Evolutionary conservation across 31 red algal genomes (phyloP), one percentile per base, ranked within the genome.

Genomic region (Bonnemaisonia californica): DNA sequence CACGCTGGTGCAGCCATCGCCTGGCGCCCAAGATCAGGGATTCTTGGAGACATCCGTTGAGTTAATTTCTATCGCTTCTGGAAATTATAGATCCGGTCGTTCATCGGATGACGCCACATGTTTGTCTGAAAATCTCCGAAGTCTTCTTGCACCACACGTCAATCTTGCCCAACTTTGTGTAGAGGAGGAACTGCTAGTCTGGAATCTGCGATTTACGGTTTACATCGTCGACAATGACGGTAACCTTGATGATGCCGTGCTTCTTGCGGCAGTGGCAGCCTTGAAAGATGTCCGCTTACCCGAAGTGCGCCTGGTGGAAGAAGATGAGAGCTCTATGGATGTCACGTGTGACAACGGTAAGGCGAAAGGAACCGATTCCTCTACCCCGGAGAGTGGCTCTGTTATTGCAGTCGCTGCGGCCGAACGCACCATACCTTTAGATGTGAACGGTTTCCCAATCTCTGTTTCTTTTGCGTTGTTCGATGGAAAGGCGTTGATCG

Each of bases 201-300:
- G 88, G 88, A 51, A 73, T 35, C 35, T 91, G 37, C 31, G 47
- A 31, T 33, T 91, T 30, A 84, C 88, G 2, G 74, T 91, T 28
- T 91, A 91, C 26, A 54, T 66, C 57, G 36, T 91, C 38, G 88
- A 91, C 41, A 55, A 91, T 61, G 88, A 91, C 59, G 88, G 88
- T 18, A 91, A 91, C 61, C 29, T 85, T 41, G 73, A 80, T 41
- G 88, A 91, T 57, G 80, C 79, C 16, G 69, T 66, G 12, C 40
- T 85, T 28, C 37, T 91, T 8, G 88, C 74, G 7, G 79, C 80
- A 19, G 74, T 91, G 55, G 88, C 88, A 21, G 88, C 88, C 7
- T 35, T 91, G 48, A 48, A 56, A 22, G 37, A 91, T 39, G 81
- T 85, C 12, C 62, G 42, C 19, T 34, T 91, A 19, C 88, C 88